Percentiles rank a stretch among this genome's conserved stretches.
These are phyloP conservation scores for Saturnispora hagleri DNA, from an alignment of 805 yeast species.

Conservation along the genomic window DNA sequence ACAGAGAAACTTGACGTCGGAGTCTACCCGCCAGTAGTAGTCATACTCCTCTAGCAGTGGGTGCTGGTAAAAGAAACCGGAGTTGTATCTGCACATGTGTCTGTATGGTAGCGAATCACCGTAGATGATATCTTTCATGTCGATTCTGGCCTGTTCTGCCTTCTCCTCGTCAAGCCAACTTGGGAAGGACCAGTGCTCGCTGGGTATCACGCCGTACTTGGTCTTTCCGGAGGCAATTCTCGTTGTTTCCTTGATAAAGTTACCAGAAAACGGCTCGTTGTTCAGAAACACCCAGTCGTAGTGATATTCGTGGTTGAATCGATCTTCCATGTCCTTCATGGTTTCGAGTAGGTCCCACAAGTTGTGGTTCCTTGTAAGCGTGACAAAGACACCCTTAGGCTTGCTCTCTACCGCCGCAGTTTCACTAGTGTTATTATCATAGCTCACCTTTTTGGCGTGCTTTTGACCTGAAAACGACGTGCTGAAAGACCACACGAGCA, in stretches of 20 bases:
- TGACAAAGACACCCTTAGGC: conserved; percentile 56
- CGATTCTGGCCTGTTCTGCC: conserved; percentile 45
- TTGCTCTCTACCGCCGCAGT: not conserved
- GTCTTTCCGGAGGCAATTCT: conserved; percentile 67
- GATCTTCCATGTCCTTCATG: conserved; percentile 72
- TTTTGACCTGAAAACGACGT: not conserved
- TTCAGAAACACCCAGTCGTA: conserved; percentile 95
- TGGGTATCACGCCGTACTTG: conserved; percentile 68
- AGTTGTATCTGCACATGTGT: conserved; percentile 87
- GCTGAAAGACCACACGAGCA: not conserved
- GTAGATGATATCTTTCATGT: conserved; percentile 48
- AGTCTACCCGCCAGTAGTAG: conserved; percentile 93
- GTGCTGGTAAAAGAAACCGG: conserved; percentile 80
- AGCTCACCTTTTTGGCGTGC: not conserved
- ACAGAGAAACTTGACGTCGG: conserved; percentile 68
- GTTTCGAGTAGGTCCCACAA: conserved; percentile 50
- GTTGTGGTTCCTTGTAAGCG: conserved; percentile 68
- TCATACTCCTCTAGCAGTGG: conserved; percentile 65
- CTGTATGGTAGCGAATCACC: conserved; percentile 61
- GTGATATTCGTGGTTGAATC: conserved; percentile 70
- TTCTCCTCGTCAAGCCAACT: conserved; percentile 63
- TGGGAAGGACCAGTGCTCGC: conserved; percentile 84
- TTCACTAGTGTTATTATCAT: not conserved
- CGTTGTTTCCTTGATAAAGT: conserved; percentile 58
- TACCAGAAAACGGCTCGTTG: conserved; percentile 73